Conservation (phyloP, 2,329 filamentous ascomycete genomes). For the Ophiocordyceps polyrhachis-furcata region DNA sequence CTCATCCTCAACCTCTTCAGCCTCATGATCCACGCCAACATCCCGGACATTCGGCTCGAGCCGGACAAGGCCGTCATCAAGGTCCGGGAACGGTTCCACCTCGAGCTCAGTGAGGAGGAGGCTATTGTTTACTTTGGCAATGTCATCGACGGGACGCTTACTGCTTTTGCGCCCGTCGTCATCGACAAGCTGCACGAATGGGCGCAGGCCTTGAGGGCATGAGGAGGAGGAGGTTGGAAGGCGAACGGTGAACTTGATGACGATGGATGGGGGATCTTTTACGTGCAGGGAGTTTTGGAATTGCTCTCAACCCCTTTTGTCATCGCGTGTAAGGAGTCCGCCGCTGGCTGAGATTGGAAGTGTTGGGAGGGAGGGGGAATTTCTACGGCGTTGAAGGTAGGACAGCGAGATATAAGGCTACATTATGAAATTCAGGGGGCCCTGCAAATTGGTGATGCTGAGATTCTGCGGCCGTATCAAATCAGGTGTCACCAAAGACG, state of each 20-base stretch:
- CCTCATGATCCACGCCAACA: conserved; percentile 93
- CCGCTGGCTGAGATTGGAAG: background rate
- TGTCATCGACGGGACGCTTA: conserved; percentile 78
- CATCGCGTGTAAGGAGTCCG: no score
- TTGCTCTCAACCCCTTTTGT: no score
- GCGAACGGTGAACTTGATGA: background rate
- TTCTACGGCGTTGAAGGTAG: no score
- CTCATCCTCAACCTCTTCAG: conserved; percentile 90
- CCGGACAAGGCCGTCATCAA: conserved; percentile 89
- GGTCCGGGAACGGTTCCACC: conserved; percentile 82
- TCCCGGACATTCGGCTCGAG: conserved; percentile 83
- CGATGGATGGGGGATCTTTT: no score
- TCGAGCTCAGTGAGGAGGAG: conserved; percentile 84
- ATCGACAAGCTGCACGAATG: conserved; percentile 91
- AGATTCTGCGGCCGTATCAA: background rate
- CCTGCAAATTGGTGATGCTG: background rate
- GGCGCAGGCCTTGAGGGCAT: conserved; percentile 79
- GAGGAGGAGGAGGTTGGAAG: conserved; percentile 3
- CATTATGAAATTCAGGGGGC: background rate
- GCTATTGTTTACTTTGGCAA: conserved; percentile 75
- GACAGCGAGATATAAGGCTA: background rate
- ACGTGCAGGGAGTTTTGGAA: no score
- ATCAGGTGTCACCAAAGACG: conserved; percentile 47
- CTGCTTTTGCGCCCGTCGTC: conserved; percentile 77
- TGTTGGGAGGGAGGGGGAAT: background rate